Evolutionary conservation across 495 filamentous ascomycete species (phyloP), one percentile per base, ranked within the genome.

Genomic region (Neurospora sublineolata): DNA sequence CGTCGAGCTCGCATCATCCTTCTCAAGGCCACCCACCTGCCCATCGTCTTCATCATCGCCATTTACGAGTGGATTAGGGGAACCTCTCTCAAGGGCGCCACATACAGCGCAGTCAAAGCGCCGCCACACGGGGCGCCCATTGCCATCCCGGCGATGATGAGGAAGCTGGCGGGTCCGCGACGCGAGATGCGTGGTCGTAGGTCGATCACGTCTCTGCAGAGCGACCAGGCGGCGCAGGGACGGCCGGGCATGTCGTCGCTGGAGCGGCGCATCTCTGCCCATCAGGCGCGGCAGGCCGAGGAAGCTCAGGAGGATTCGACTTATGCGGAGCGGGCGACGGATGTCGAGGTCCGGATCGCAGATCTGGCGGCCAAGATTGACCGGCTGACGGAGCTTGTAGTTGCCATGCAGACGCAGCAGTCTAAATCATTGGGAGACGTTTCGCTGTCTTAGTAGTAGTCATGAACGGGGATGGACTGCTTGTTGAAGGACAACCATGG

Each of bases 1-100:
- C 90, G 94, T 42, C 84, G 83, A 37, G 87, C 87, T 38, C 90
- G 93, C 69, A 97, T 97, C 75, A 76, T 92, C 60, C 83, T 97
- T 27, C 87, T 97, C 40, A 93, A 93, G 71, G 80, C 82, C 3
- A 87, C 85, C 1, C 86, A 88, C 70, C 77, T 82, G n/a, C 86
- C 86, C 60, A 85, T 88, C 68, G 84, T 87, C 11, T 82, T 73
- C 14, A 77, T 74, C 3, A 88, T 88, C 70, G 81, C 83, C 72
- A 52, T 80, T 3, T 87, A 86, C 71, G 86, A 88, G 73, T 83
- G 78, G 78, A 68, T 83, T 37, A 71, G 71, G 16, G 79, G 78
- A 67, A 80, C 75, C 16, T 46, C 78, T 1, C 69, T 77, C 71
- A 79, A 78, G 64, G 83, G 80, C 16, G 79, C 80, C 8, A 77